Percentiles rank a stretch among this genome's conserved stretches.
phyloP scores from a whole-genome alignment of 352 stramenopile genomes.

The Pythium scleroteichum region DNA sequence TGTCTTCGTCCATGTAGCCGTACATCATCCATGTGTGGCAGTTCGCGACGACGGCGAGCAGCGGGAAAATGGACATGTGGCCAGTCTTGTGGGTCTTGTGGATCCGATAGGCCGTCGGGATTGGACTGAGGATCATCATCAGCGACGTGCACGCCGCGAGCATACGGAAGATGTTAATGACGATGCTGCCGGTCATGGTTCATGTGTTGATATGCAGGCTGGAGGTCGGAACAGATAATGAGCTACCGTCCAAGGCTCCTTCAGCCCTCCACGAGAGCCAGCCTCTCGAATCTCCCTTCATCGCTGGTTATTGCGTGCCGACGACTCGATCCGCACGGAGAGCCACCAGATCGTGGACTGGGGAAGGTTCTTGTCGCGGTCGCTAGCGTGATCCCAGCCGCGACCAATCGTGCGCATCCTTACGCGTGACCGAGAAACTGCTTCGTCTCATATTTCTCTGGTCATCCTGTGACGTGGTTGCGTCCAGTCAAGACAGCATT shows the following conservation, averaged over 20 bases:
- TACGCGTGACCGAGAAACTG: not conserved
- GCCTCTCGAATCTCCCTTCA: not conserved
- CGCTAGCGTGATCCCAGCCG: not conserved
- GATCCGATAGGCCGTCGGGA: slow-evolving; percentile 39
- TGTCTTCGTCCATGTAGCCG: slow-evolving; percentile 48
- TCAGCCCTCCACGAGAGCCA: not conserved
- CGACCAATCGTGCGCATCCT: slow-evolving; percentile 10
- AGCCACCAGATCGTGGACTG: slow-evolving; percentile 8
- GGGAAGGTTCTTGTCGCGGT: slow-evolving; percentile 19
- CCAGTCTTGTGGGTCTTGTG: slow-evolving; percentile 43
- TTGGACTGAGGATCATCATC: slow-evolving; percentile 55
- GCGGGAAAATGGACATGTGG: slow-evolving; percentile 50
- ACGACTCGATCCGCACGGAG: not conserved
- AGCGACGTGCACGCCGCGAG: slow-evolving; percentile 37
- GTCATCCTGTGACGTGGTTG: slow-evolving; percentile 7
- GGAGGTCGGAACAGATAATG: slow-evolving; percentile 7
- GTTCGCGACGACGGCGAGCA: slow-evolving; percentile 49
- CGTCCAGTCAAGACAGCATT: not conserved
- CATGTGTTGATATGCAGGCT: slow-evolving; percentile 5
- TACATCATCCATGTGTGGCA: slow-evolving; percentile 51
- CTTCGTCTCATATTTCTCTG: slow-evolving; percentile 23
- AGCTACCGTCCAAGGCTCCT: not conserved
- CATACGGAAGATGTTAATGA: slow-evolving; percentile 31
- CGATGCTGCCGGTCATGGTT: slow-evolving; percentile 21
- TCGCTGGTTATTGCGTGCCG: not conserved